These are phyloP conservation scores for Exsudoporus frostii DNA, from an alignment of 768 basidiomycete species.

Conservation along the genomic window DNA sequence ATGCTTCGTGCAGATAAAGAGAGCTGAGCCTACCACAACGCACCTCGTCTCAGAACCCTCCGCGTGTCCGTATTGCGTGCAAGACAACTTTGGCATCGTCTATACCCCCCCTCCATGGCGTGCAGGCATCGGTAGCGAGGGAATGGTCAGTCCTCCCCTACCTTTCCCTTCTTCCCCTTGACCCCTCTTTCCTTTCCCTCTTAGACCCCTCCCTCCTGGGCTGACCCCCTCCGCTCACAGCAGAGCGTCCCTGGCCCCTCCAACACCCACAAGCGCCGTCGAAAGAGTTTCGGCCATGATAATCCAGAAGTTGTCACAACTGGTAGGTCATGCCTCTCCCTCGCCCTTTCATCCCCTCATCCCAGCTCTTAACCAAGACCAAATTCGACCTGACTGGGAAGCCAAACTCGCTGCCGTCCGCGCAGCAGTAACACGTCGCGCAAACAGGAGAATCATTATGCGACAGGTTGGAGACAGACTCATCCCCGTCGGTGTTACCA, in stretches of 20 bases:
- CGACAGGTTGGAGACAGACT: slow-evolving; percentile 96
- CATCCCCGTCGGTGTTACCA: slow-evolving; percentile 94
- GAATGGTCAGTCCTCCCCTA: slow-evolving; percentile 46
- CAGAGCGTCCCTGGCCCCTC: slow-evolving; percentile 37
- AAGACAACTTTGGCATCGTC: slow-evolving; percentile 93
- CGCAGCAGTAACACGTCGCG: slow-evolving; percentile 93
- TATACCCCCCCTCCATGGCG: slow-evolving; percentile 84
- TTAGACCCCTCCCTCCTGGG: slow-evolving; percentile 45
- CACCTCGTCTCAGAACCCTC: slow-evolving; percentile 96
- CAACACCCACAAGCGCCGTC: slow-evolving; percentile 64
- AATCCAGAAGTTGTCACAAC: slow-evolving; percentile 89
- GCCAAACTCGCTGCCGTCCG: slow-evolving; percentile 90
- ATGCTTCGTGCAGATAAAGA: slow-evolving; percentile 99
- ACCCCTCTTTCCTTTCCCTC: neutral
- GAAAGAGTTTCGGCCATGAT: slow-evolving; percentile 86
- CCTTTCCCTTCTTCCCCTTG: neutral
- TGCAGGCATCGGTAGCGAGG: slow-evolving; percentile 72
- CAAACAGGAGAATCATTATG: slow-evolving; percentile 96
- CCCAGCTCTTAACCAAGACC: slow-evolving; percentile 50
- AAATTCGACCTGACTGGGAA: slow-evolving; percentile 98
- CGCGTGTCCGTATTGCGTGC: slow-evolving; percentile 96
- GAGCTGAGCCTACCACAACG: slow-evolving; percentile 89
- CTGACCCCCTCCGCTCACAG: slow-evolving; percentile 50
- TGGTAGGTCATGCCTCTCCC: slow-evolving; percentile 46
- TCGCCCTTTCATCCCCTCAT: slow-evolving; percentile 8